A percentile compares a stretch with the other conserved stretches of the same genome.
Evolutionary conservation across 345 rosid species (phyloP).

Genomic region (Eucalyptus tenuipes): DNA sequence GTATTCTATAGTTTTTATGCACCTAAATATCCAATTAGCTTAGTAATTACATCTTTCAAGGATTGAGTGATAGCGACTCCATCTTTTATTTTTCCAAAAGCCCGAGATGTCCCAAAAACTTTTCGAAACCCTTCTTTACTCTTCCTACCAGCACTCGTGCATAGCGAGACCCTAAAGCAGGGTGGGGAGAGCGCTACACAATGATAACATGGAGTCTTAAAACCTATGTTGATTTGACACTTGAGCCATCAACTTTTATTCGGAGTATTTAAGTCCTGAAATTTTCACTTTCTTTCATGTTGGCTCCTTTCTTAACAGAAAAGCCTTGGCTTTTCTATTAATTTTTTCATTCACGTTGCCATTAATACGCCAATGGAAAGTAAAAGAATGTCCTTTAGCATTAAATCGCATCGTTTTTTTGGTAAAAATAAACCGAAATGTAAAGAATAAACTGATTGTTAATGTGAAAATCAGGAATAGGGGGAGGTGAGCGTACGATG

Average conservation of each 20-base stretch:
- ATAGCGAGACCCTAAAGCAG: no score
- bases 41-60: background rate
- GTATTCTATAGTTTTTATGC: background rate
- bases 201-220: background rate
- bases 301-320: background rate
- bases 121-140: background rate
- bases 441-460: background rate
- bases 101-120: background rate
- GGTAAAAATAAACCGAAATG: background rate
- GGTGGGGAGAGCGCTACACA: background rate
- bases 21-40: background rate
- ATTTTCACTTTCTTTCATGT: background rate
- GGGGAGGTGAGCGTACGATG: background rate
- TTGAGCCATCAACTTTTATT: background rate
- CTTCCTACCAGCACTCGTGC: background rate
- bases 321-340: background rate
- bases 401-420: background rate
- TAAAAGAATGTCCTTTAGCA: background rate
- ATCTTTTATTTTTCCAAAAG: background rate
- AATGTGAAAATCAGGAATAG: background rate
- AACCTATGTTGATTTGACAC: background rate
- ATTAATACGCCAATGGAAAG: background rate
- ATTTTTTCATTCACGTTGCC: background rate
- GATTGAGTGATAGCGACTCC: background rate
- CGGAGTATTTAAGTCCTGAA: background rate